phyloP scores from a whole-genome alignment of 2,329 filamentous ascomycete species.

The Madurella mycetomatis region DNA sequence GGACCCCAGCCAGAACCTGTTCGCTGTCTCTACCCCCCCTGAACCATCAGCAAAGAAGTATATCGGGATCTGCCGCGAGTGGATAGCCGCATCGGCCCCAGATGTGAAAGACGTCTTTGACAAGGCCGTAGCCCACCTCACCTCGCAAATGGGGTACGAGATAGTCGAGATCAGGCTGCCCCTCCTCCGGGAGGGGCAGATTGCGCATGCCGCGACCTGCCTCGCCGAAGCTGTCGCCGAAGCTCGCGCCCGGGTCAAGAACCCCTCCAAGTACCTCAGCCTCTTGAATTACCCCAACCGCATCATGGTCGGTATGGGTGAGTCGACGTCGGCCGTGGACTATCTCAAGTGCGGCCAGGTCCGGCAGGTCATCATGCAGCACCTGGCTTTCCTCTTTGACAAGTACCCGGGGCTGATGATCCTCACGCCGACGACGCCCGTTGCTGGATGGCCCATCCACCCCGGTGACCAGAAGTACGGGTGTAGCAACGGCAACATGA shows the following conservation, averaged over 20 bases:
- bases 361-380: slow-evolving; percentile 71
- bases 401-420: slow-evolving; percentile 71
- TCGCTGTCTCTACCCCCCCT: slow-evolving; percentile 53
- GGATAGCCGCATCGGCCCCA: slow-evolving; percentile 65
- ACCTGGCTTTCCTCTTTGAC: slow-evolving; percentile 67
- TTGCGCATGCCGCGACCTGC: slow-evolving; percentile 73
- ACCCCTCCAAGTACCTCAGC: slow-evolving; percentile 47
- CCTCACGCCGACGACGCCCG: slow-evolving; percentile 71
- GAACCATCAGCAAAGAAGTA: slow-evolving; percentile 47
- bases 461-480: slow-evolving; percentile 63
- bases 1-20: slow-evolving; percentile 56
- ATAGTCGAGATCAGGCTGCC: slow-evolving; percentile 62
- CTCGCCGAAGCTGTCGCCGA: slow-evolving; percentile 62
- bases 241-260: slow-evolving; percentile 39
- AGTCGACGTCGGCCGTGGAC: slow-evolving; percentile 63
- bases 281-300: slow-evolving; percentile 64
- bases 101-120: slow-evolving; percentile 60
- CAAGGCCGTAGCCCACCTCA: slow-evolving; percentile 55
- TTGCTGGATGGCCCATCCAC: slow-evolving; percentile 66
- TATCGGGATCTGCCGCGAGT: slow-evolving; percentile 66
- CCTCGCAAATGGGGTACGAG: slow-evolving; percentile 45
- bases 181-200: slow-evolving; percentile 64
- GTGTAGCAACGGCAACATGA: slow-evolving; percentile 66
- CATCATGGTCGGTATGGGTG: slow-evolving; percentile 61
- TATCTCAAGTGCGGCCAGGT: slow-evolving; percentile 69